Base-by-base conservation (phyloP, 805 yeast genomes). In the Teunomyces gatunensis region DNA sequence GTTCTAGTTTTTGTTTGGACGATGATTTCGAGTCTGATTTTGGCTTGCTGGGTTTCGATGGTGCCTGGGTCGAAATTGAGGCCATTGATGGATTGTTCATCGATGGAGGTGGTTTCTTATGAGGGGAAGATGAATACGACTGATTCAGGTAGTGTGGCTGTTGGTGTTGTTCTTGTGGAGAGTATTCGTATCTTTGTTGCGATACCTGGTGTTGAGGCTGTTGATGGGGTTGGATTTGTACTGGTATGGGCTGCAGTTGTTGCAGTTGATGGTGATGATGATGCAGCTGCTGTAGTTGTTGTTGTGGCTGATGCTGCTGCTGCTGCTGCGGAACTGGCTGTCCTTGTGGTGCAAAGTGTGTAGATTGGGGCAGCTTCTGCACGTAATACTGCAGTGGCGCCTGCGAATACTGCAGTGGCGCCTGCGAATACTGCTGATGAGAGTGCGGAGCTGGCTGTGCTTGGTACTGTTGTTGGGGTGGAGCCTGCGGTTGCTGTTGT, bases 1-100 rank as follows among this genome's bases (percentile, higher is more conserved):
- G 61, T 52, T 79, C 83, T 13, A 79, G 58, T 47, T 69, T 65
- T 30, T 69, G 74, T 54, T 72, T 72, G 23, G 71, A 57, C 3
- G 70, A 53, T n/a, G 51, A 32, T 44, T 57, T 56, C 4, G 47
- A 33, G 15, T 34, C 39, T 23, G 50, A 23, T 21, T 30, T 42
- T 20, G 27, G 27, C 13, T 42, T 42, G 13, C 29, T 18, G 18
- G n/a, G 20, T 9, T 42, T 23, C 6, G 21, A 7, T 5, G 43
- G 40, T 28, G 54, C 42, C 3, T 48, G 39, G 7, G 42, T 29
- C 5, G 43, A 27, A 2, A 29, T 27, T 27, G 43, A 17, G 6
- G 34, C 35, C 32, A 29, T 28, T 10, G 32, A 18, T n/a, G 32
- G 32, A 40, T 27, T 40, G 49, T 10, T 28, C 44, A 33, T 44